Percentiles rank a stretch among this genome's conserved stretches.
Evolutionary conservation across 306 rosid species (phyloP).

Genomic region (Sindora glabra): DNA sequence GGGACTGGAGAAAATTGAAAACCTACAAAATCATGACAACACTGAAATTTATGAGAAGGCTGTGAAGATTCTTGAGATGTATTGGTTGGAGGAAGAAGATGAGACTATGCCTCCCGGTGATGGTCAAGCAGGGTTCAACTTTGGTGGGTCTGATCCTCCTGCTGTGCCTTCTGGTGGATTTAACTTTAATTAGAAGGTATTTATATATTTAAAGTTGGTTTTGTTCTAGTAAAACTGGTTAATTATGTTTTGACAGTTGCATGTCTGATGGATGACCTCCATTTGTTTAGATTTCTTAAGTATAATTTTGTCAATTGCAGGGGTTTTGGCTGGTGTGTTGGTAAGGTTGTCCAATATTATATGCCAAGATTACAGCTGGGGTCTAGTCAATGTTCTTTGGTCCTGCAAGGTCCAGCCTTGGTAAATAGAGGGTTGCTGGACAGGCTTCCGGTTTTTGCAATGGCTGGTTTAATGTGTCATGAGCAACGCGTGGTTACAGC

Average conservation of each 20-base stretch:
- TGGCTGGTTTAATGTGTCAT: conserved; percentile 32
- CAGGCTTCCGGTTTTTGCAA: conserved; percentile 25
- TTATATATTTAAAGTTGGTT: conserved; percentile 1
- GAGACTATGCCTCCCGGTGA: conserved; percentile 96
- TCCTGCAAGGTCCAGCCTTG: conserved; percentile 23
- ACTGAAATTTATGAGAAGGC: conserved; percentile 94
- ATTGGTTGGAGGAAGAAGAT: conserved; percentile 96
- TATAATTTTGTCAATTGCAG: conserved; percentile 23
- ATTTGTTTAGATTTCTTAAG: neutral
- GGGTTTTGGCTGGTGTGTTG: conserved; percentile 18
- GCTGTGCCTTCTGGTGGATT: conserved; percentile 87
- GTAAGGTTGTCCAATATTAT: conserved; percentile 4
- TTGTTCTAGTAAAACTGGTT: neutral
- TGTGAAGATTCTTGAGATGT: conserved; percentile 87
- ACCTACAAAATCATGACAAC: conserved; percentile 88
- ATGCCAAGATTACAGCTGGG: conserved; percentile 27
- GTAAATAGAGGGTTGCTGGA: conserved; percentile 31
- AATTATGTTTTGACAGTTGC: neutral
- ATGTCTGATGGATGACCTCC: neutral
- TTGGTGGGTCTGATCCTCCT: conserved; percentile 47
- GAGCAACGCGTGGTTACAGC: conserved; percentile 23
- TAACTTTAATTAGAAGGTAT: conserved; percentile 72
- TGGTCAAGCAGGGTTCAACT: conserved; percentile 62
- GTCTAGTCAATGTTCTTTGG: conserved; percentile 25
- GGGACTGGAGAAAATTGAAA: conserved; percentile 93